These are phyloP conservation scores for Chlorophyllum brunneum DNA, from an alignment of 768 basidiomycete species.

Conservation along the genomic window DNA sequence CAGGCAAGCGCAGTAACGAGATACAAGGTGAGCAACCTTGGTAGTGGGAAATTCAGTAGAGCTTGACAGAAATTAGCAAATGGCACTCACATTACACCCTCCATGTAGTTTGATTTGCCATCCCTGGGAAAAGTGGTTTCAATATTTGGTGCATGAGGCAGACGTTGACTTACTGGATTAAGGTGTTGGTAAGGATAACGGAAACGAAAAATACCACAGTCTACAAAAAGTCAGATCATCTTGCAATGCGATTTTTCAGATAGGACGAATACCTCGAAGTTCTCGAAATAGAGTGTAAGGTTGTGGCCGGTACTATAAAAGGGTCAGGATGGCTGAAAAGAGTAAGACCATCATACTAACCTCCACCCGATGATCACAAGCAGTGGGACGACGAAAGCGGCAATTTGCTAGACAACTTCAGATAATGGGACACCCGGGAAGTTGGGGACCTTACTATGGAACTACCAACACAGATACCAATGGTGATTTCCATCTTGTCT, in stretches of 20 bases:
- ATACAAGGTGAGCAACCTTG: slow-evolving; percentile 65
- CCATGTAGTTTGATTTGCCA: slow-evolving; percentile 90
- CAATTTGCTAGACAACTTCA: slow-evolving; percentile 61
- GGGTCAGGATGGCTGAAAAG: slow-evolving; percentile 1
- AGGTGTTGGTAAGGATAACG: slow-evolving; percentile 81
- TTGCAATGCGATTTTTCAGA: neutral
- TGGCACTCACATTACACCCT: slow-evolving; percentile 66
- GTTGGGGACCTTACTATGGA: slow-evolving; percentile 57
- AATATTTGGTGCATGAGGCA: neutral
- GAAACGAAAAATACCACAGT: slow-evolving; percentile 86
- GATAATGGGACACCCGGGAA: neutral
- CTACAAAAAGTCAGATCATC: slow-evolving; percentile 25
- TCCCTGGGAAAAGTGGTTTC: slow-evolving; percentile 40
- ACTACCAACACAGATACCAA: slow-evolving; percentile 77
- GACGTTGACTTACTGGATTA: slow-evolving; percentile 54
- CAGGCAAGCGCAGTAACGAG: slow-evolving; percentile 79
- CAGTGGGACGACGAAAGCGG: slow-evolving; percentile 81
- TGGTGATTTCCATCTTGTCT: slow-evolving; percentile 57
- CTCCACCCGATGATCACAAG: slow-evolving; percentile 90
- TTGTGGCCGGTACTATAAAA: slow-evolving; percentile 57
- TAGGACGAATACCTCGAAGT: slow-evolving; percentile 63
- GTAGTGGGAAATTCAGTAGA: slow-evolving; percentile 33
- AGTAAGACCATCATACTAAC: slow-evolving; percentile 35
- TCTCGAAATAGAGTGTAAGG: slow-evolving; percentile 77
- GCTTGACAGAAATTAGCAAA: slow-evolving; percentile 22